Conservation (phyloP, 108 stramenopile genomes). For the Thalassiosira profunda region DNA sequence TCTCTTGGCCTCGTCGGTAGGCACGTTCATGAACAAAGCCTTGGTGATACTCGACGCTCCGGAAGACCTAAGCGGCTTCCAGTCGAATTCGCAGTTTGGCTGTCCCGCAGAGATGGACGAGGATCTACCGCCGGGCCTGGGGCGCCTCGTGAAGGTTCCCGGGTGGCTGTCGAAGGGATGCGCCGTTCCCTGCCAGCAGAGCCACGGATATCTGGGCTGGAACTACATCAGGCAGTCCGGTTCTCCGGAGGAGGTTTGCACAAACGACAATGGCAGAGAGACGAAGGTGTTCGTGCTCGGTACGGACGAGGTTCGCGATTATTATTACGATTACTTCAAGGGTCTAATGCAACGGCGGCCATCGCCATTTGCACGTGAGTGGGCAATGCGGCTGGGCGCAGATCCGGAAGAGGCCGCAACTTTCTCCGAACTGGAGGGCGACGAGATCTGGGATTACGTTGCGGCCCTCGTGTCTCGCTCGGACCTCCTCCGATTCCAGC, state of each 20-base stretch:
- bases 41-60: slow-evolving; percentile 8
- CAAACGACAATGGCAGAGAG: background rate
- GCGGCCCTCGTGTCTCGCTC: slow-evolving; percentile 38
- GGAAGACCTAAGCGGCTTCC: background rate
- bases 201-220: slow-evolving; percentile 5
- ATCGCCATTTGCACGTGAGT: slow-evolving; percentile 11
- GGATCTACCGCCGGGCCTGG: slow-evolving; percentile 10
- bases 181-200: slow-evolving; percentile 16
- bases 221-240: too few relatives aligned
- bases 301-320: background rate
- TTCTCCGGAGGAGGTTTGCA: background rate
- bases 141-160: slow-evolving; percentile 18
- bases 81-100: slow-evolving; percentile 18
- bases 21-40: slow-evolving; percentile 16
- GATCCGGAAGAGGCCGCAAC: slow-evolving; percentile 17
- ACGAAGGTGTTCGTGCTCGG: slow-evolving; percentile 8
- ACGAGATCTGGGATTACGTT: slow-evolving; percentile 37
- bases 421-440: slow-evolving; percentile 11
- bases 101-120: slow-evolving; percentile 18
- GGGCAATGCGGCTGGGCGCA: slow-evolving; percentile 30
- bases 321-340: slow-evolving; percentile 2
- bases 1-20: slow-evolving; percentile 6
- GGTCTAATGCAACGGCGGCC: background rate
- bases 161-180: slow-evolving; percentile 16
- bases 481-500: slow-evolving; percentile 32